phyloP scores from a whole-genome alignment of 2,329 filamentous ascomycete species.

The Talaromyces sp. region DNA sequence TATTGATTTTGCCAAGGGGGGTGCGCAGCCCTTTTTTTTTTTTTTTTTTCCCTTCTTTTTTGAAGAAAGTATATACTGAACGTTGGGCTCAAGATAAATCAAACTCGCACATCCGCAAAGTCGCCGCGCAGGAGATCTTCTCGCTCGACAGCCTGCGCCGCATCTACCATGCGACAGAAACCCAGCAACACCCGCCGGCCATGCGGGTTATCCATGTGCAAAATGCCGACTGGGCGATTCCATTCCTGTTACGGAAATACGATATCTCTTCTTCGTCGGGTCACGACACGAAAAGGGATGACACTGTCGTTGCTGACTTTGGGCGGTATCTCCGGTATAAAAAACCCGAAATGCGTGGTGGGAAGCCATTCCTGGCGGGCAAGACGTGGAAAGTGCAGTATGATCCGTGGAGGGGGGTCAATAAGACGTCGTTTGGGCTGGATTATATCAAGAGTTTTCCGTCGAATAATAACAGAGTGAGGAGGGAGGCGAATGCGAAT shows the following conservation, averaged over 20 bases:
- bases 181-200: slow-evolving; percentile 15
- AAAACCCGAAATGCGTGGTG: slow-evolving; percentile 43
- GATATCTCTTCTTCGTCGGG: slow-evolving; percentile 34
- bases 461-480: slow-evolving; percentile 7
- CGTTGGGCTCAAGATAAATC: slow-evolving; percentile 26
- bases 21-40: slow-evolving; percentile 15
- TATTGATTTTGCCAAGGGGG: slow-evolving; percentile 44
- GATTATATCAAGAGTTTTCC: slow-evolving; percentile 48
- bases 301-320: slow-evolving; percentile 44
- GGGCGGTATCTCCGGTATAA: slow-evolving; percentile 46
- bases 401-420: slow-evolving; percentile 48
- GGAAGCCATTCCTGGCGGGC: slow-evolving; percentile 48
- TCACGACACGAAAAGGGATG: slow-evolving; percentile 21
- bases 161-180: slow-evolving; percentile 30
- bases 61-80: not conserved
- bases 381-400: slow-evolving; percentile 46
- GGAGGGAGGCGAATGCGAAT: not conserved
- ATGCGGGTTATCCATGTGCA: slow-evolving; percentile 45
- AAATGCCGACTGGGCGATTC: slow-evolving; percentile 48
- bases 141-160: slow-evolving; percentile 39
- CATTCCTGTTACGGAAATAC: slow-evolving; percentile 47
- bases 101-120: slow-evolving; percentile 35
- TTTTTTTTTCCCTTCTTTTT: not conserved
- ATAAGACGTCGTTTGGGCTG: slow-evolving; percentile 45
- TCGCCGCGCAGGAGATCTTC: slow-evolving; percentile 45